Conservation (phyloP, 768 basidiomycete genomes). For the Cystobasidium onofrii region DNA sequence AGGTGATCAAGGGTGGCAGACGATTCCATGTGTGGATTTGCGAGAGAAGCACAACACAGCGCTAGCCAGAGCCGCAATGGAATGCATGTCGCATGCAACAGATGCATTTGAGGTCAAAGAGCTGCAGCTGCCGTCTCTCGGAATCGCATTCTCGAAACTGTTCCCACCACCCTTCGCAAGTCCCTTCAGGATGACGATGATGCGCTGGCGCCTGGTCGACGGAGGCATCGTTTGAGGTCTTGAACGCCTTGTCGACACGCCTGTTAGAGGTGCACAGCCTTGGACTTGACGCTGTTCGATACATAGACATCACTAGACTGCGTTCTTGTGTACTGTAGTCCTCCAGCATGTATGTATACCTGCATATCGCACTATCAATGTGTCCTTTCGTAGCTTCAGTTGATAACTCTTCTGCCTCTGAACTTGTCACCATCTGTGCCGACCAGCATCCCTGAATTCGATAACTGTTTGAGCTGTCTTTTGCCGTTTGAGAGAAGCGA, state of each 20-base stretch:
- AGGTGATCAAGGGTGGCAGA: no score
- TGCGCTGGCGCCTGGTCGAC: no score
- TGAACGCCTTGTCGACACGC: no score
- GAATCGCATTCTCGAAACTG: no score
- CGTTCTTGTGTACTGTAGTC: neutral
- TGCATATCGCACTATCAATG: neutral
- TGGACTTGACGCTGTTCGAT: no score
- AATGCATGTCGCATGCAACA: no score
- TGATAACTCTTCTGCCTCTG: slow-evolving; percentile 25
- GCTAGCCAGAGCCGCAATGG: no score
- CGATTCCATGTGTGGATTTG: no score
- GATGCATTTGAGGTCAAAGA: neutral
- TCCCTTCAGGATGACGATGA: no score
- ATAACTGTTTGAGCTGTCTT: slow-evolving; percentile 38
- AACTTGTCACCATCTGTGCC: slow-evolving; percentile 32
- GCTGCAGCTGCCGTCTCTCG: neutral
- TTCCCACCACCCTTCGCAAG: neutral
- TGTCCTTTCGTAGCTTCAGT: neutral
- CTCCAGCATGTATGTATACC: neutral
- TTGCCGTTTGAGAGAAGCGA: slow-evolving; percentile 35
- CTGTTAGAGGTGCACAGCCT: no score
- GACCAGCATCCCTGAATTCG: slow-evolving; percentile 35
- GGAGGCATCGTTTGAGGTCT: no score
- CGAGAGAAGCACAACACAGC: no score
- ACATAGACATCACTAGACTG: neutral